phyloP scores from a whole-genome alignment of 306 rosid species.

The Prunus davidiana region DNA sequence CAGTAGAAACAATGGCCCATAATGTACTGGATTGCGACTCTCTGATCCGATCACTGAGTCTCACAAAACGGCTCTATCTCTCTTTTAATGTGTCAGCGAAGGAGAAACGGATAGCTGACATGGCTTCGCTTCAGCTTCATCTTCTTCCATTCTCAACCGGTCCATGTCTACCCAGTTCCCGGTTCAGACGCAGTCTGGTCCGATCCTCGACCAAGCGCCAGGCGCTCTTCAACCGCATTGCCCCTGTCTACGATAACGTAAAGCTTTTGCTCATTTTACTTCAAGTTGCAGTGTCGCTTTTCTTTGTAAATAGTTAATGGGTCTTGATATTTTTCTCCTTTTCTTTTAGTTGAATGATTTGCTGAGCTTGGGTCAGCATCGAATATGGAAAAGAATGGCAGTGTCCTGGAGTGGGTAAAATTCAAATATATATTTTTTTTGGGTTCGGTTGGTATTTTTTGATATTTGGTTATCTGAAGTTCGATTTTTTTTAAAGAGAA shows the following conservation, averaged over 20 bases:
- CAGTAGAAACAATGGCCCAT: not conserved
- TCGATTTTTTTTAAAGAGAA: not conserved
- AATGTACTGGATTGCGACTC: not conserved
- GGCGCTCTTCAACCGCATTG: conserved; percentile 74
- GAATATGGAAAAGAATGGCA: conserved; percentile 87
- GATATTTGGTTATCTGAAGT: not conserved
- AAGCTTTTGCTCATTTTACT: conserved; percentile 12
- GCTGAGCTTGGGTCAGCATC: conserved; percentile 85
- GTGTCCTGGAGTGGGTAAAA: conserved; percentile 79
- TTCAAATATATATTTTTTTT: not conserved
- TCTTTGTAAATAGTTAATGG: not conserved
- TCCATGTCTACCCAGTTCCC: conserved; percentile 18
- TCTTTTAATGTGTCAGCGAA: not conserved
- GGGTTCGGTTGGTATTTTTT: not conserved
- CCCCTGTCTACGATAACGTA: conserved; percentile 81
- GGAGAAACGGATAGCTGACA: not conserved
- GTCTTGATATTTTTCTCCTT: not conserved
- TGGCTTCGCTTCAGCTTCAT: conserved; percentile 27
- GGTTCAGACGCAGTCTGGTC: conserved; percentile 32
- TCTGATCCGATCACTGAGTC: not conserved
- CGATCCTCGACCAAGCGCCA: conserved; percentile 55
- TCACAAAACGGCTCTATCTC: not conserved
- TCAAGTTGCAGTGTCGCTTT: not conserved
- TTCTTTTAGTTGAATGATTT: conserved; percentile 64
- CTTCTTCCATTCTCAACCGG: conserved; percentile 26